Base-by-base conservation (phyloP, 2,329 filamentous ascomycete genomes). In the Epicoccum nigrum region DNA sequence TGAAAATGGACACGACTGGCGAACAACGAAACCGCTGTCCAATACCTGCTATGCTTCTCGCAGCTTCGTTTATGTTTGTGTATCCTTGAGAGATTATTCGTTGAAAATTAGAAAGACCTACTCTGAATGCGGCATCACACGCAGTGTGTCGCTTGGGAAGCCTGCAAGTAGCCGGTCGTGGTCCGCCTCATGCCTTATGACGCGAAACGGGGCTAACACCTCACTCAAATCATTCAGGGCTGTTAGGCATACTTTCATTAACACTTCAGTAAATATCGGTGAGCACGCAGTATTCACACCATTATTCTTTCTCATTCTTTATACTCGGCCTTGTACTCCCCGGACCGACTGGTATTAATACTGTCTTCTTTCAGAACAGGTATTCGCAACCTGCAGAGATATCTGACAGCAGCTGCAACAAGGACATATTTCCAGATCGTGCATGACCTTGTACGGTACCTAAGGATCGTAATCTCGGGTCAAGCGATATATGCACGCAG, bases 1-100 rank as follows among this genome's bases (percentile, higher is more conserved):
- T 55, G 13, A 28, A 62, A 59, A 12, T 20, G 59, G 69, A 40
- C 44, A 58, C 46, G 33, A 46, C 71, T 68, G 59, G 69, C 70
- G 70, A 72, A 64, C 41, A 46, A 48, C 59, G 46, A 60, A 45
- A 51, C 56, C 59, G 56, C 55, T 57, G 50, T 55, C 45, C 47
- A 60, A 49, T 60, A 58, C 32, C 21, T 32, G 49, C 13, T 30
- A 67, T 59, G 61, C 65, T 58, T 66, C 62, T 63, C 56, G 60
- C 60, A 54, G 56, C 56, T 53, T 38, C 51, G 37, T 59, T 45
- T 40, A 49, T 49, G 42, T 35, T 39, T 38, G 2, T 28, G 25
- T 42, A 7, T 8, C 16, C 32, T 11, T 33, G 7, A 32, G 12
- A 39, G 21, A 7, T 17, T 23, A 31, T 43, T 43, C 27, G 38